Base-by-base conservation (phyloP, 306 rosid species). In the Quercus aquifolioides region DNA sequence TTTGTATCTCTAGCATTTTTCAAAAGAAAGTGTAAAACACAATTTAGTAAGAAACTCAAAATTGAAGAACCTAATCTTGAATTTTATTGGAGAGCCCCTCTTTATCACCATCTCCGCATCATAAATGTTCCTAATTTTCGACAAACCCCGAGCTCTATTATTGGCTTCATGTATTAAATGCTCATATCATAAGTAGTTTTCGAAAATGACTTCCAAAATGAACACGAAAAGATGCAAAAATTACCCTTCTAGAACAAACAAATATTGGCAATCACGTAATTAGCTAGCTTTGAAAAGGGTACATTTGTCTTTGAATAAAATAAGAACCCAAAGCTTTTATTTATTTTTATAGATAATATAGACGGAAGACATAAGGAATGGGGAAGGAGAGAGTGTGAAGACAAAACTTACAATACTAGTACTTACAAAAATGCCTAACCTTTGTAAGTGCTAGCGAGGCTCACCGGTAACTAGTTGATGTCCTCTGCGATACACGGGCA, bases 131-230 rank as follows among this genome's bases (percentile, higher is more conserved):
- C 69, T 20, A 70, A 71, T 79, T 80, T 82, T 76, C 56, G 79
- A 77, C 85, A 67, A 76, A 76, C 85, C 69, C 85, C 78, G 23
- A 86, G 74, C 90, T 87, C 89, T 77, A 87, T 84, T 86, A 86
- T 84, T 86, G 88, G 33, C 84, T 18, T 30, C 64, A 33, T 73
- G 58, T 57, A 79, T 83, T 86, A 57, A 90, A 86, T 85, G 86
- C 78, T 77, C 77, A 4, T 57, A 49, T 49, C 1, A 49, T 12
- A 49, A 49, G 54, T 49, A 11, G 15, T 49, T 49, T 49, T 1
- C 17, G 54, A 49, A 49, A 49, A 49, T 26, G 41, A 15, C 35
- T 8, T 62, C 28, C 20, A 28, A 63, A 63, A 28, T 11, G 41
- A 55, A 28, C 4, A 62, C 31, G 65, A 51, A 71, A 69, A 8